Evolutionary conservation across 805 yeast species (phyloP).

Genomic region (Saccharomycopsis fibuligera): DNA sequence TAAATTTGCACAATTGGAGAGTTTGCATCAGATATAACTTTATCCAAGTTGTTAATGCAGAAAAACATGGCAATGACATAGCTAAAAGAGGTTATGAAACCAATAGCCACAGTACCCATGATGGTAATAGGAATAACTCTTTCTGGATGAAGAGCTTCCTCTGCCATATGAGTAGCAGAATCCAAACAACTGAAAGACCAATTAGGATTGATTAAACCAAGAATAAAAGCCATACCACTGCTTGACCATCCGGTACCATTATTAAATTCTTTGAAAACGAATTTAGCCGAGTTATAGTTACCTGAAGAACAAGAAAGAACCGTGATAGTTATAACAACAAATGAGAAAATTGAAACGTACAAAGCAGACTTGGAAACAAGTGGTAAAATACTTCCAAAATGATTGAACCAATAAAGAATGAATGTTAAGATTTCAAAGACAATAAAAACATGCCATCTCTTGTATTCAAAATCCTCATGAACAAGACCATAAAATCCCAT

Average conservation of each 20-base stretch:
- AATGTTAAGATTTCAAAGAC: constrained; percentile 41
- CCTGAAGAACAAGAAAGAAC: constrained; percentile 48
- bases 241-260: constrained; percentile 58
- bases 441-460: constrained; percentile 52
- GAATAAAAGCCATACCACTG: constrained; percentile 54
- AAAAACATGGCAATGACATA: constrained; percentile 55
- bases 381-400: constrained; percentile 49
- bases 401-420: constrained; percentile 39
- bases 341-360: constrained; percentile 47
- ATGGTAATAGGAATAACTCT: constrained; percentile 56
- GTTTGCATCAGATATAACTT: constrained; percentile 30
- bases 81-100: constrained; percentile 51
- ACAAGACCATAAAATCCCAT: constrained; percentile 40
- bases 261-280: constrained; percentile 47
- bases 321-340: constrained; percentile 45
- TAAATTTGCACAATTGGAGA: constrained; percentile 61
- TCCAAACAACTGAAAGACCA: constrained; percentile 68
- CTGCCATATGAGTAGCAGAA: constrained; percentile 68
- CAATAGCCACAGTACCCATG: constrained; percentile 57
- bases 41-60: constrained; percentile 46
- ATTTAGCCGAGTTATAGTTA: constrained; percentile 42
- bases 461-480: constrained; percentile 30
- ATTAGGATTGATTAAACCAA: constrained; percentile 65
- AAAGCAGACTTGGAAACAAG: constrained; percentile 42
- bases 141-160: constrained; percentile 54